Evolutionary conservation across 2,329 filamentous ascomycete genomes (phyloP).

Genomic region (Fusarium solani-melongenae): DNA sequence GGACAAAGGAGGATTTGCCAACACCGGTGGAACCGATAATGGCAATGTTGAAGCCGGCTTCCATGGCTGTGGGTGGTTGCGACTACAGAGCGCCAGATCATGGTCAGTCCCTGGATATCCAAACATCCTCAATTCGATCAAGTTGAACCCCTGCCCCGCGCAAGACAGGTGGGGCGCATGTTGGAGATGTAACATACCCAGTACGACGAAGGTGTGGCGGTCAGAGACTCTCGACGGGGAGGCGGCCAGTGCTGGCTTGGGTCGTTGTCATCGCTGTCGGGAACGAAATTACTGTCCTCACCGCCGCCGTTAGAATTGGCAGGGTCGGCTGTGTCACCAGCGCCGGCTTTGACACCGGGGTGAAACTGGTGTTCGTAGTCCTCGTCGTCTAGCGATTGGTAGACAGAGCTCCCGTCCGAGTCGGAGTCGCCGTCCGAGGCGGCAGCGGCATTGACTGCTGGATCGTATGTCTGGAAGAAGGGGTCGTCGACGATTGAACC

Average conservation of each 20-base stretch:
- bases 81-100: constrained; percentile 44
- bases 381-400: constrained; percentile 44
- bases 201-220: constrained; percentile 49
- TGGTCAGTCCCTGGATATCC: constrained; percentile 42
- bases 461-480: constrained; percentile 62
- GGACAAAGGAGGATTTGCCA: constrained; percentile 76
- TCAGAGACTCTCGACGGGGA: constrained; percentile 62
- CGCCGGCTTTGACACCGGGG: constrained; percentile 18
- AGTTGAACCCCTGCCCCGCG: constrained; percentile 37
- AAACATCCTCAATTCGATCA: background rate
- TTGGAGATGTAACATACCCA: constrained; percentile 51
- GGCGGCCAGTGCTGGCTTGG: constrained; percentile 54
- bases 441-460: constrained; percentile 40
- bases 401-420: constrained; percentile 40
- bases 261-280: constrained; percentile 42
- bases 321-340: constrained; percentile 10
- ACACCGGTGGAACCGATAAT: constrained; percentile 74
- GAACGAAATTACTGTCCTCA: constrained; percentile 28
- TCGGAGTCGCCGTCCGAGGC: constrained; percentile 34
- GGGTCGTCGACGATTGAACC: constrained; percentile 66
- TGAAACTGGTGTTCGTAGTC: constrained; percentile 48
- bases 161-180: constrained; percentile 33
- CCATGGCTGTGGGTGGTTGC: constrained; percentile 57
- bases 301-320: constrained; percentile 22
- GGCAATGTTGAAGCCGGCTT: constrained; percentile 69